phyloP scores from a whole-genome alignment of 352 stramenopile genomes.

The Aphanomyces stellatus region DNA sequence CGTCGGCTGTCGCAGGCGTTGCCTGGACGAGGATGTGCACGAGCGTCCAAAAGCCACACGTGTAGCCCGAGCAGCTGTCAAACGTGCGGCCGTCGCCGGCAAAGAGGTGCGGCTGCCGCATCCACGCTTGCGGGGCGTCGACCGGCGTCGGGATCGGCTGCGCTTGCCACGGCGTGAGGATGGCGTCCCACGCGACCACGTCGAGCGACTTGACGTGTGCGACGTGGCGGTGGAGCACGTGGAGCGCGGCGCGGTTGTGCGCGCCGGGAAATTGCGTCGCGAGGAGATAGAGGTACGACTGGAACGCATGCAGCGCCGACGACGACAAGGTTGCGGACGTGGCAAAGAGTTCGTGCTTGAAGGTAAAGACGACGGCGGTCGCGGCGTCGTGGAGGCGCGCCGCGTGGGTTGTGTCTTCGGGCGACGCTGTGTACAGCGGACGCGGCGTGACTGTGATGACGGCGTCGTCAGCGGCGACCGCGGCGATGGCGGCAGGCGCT shows the following conservation, averaged over 20 bases:
- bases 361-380: constrained; percentile 63
- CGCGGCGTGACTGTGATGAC: constrained; percentile 1
- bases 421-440: constrained; percentile 64
- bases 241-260: constrained; percentile 41
- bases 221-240: background rate
- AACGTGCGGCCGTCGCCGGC: constrained; percentile 50
- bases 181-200: constrained; percentile 24
- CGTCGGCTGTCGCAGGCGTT: constrained; percentile 38
- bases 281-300: constrained; percentile 58
- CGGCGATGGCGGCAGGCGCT: background rate
- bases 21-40: constrained; percentile 73
- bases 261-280: constrained; percentile 55
- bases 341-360: constrained; percentile 75
- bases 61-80: constrained; percentile 58
- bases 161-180: constrained; percentile 27
- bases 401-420: constrained; percentile 53
- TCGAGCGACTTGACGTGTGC: background rate
- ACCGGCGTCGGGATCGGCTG: background rate
- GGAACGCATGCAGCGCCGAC: constrained; percentile 66
- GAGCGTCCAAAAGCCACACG: constrained; percentile 77
- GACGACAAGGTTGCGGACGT: constrained; percentile 59
- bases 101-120: constrained; percentile 54
- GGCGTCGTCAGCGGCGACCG: background rate
- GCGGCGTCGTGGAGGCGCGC: constrained; percentile 67
- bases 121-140: constrained; percentile 43